A percentile compares a stretch with the other conserved stretches of the same genome.
phyloP scores from a whole-genome alignment of 352 stramenopile genomes.

The Phytophthora sp. region DNA sequence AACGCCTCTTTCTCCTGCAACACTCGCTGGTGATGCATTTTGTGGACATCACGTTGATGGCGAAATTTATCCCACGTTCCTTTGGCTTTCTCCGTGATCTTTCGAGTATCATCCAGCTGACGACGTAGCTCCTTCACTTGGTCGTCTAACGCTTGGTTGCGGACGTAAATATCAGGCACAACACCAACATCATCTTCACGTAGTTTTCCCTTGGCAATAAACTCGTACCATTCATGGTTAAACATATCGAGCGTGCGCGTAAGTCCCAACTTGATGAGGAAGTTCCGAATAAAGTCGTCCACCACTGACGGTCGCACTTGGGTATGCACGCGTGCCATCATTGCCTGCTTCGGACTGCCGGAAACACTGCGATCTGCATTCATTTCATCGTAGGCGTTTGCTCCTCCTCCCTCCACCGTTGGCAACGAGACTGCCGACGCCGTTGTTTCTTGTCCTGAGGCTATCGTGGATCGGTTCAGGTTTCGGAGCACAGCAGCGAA shows the following conservation, averaged over 20 bases:
- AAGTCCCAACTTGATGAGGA: slow-evolving; percentile 95
- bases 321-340: slow-evolving; percentile 44
- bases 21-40: slow-evolving; percentile 96
- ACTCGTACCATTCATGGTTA: slow-evolving; percentile 97
- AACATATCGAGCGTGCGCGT: slow-evolving; percentile 91
- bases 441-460: slow-evolving; percentile 27
- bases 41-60: slow-evolving; percentile 94
- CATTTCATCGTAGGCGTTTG: slow-evolving; percentile 7
- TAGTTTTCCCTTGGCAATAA: slow-evolving; percentile 92
- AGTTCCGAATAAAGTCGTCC: slow-evolving; percentile 96
- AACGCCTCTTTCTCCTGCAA: slow-evolving; percentile 96
- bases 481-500: slow-evolving; percentile 85
- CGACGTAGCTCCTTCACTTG: slow-evolving; percentile 84
- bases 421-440: slow-evolving; percentile 8
- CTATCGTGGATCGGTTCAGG: slow-evolving; percentile 65
- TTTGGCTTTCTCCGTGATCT: slow-evolving; percentile 90
- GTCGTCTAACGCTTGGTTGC: slow-evolving; percentile 93
- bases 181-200: slow-evolving; percentile 88
- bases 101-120: slow-evolving; percentile 89
- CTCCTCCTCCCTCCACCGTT: slow-evolving; percentile 2
- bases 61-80: slow-evolving; percentile 96
- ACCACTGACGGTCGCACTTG: slow-evolving; percentile 88
- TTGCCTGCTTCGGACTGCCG: slow-evolving; percentile 33
- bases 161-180: slow-evolving; percentile 95
- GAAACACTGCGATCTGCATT: slow-evolving; percentile 22